A percentile compares a stretch with the other conserved stretches of the same genome.
Conservation (phyloP, 257 asterid genomes). For the Catharanthus roseus region DNA sequence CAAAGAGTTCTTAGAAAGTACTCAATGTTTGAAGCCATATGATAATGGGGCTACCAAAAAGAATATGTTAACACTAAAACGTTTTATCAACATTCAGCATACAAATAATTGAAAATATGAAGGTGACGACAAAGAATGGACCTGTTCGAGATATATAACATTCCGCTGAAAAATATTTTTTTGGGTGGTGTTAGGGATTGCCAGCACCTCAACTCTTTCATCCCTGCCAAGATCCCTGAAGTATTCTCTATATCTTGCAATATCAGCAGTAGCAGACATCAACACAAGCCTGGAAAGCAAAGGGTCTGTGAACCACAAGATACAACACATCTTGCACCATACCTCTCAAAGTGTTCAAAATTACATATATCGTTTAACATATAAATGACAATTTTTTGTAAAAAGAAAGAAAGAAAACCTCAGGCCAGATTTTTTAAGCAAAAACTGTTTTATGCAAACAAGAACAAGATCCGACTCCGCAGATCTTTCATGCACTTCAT, state of each 20-base stretch:
- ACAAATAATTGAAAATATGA: not conserved
- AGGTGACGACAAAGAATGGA: conserved; percentile 7
- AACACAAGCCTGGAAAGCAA: conserved; percentile 76
- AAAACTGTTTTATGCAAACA: conserved; percentile 85
- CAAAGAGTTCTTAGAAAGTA: not conserved
- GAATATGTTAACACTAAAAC: not conserved
- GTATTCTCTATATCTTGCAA: conserved; percentile 76
- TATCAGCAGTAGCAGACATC: conserved; percentile 99
- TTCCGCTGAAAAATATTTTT: conserved; percentile 55
- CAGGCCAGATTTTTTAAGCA: conserved; percentile 55
- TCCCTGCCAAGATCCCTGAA: conserved; percentile 83
- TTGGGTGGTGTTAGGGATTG: conserved; percentile 60
- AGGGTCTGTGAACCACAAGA: conserved; percentile 11
- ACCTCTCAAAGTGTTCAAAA: not conserved
- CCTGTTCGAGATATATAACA: conserved; percentile 85
- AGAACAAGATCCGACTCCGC: conserved; percentile 98
- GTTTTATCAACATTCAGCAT: not conserved
- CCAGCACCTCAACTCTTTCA: conserved; percentile 90
- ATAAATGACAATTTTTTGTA: not conserved
- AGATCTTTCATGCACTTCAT: conserved; percentile 99
- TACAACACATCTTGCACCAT: not conserved
- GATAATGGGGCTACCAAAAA: not conserved
- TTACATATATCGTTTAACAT: not conserved
- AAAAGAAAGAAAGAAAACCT: conserved; percentile 35
- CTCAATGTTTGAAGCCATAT: not conserved